Evolutionary conservation across 805 yeast species (phyloP), one percentile per base, ranked within the genome.

Genomic region (Jamesozyma jinghongensis): DNA sequence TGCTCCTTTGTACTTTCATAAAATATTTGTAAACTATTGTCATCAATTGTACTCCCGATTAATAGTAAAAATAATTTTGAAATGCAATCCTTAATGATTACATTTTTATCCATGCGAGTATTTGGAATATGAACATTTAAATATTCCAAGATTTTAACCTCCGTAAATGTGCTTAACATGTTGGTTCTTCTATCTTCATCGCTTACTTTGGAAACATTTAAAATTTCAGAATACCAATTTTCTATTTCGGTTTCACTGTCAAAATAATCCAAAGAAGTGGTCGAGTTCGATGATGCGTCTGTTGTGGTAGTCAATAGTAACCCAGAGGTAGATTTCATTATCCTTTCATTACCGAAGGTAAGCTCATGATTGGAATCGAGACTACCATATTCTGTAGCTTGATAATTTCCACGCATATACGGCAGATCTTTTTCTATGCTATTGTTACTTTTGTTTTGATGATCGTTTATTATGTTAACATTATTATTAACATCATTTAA

Each of bases 31-130:
- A 77, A 49, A 64, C 73, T 32, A 68, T 69, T 54, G 69, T 68
- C 60, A 74, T 85, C 70, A 14, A 87, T 80, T 22, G 74, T 74
- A 18, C 79, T 67, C 40, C 79, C 52, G 1, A 87, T 74, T 5
- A 92, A 70, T 28, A 85, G 66, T 45, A 81, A 65, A 53, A 90
- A 86, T 3, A 88, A 75, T 45, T 77, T 80, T 0, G 95, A 81
- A 20, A 85, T 54, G 5, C 54, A 47, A 30, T 54, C 58, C 13
- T 45, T 56, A 3, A 57, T 34, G 5, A 51, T 41, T 17, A 49
- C 30, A 20, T 42, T 41, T 18, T 47, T 50, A 41, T 57, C 57
- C 14, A 49, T 47, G 2, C 34, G n/a, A 14, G 48, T 39, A 29
- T 45, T 40, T 13, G 48, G 40, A 12, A 45, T 40, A 19, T n/a